Conservation (phyloP, 2,329 filamentous ascomycete genomes). For the Fusarium staphyleae region DNA sequence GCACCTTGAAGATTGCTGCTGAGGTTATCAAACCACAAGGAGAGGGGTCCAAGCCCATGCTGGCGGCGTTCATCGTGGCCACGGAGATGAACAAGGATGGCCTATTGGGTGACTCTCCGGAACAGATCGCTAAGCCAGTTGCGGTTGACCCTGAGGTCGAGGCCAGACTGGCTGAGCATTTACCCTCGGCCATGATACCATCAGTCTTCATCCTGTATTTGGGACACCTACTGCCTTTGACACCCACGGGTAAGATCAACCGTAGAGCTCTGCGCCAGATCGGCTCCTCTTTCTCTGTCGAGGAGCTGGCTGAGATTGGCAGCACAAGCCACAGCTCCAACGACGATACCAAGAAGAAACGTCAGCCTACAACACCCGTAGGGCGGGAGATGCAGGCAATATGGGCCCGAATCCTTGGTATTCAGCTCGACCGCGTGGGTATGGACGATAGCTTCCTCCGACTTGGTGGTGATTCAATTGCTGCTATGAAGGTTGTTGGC, state of each 20-base stretch:
- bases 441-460: constrained; percentile 57
- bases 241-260: constrained; percentile 25
- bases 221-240: constrained; percentile 15
- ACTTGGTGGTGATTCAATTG: constrained; percentile 58
- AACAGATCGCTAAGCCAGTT: neutral
- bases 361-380: constrained; percentile 6
- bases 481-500: constrained; percentile 55
- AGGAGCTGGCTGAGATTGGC: constrained; percentile 49
- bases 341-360: neutral
- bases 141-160: neutral
- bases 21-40: constrained; percentile 3
- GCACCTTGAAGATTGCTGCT: neutral
- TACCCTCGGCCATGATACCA: constrained; percentile 31
- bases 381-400: constrained; percentile 42
- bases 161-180: neutral
- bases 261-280: constrained; percentile 19
- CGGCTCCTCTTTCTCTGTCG: constrained; percentile 9
- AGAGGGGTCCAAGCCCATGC: neutral
- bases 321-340: neutral
- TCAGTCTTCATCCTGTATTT: constrained; percentile 15
- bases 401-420: constrained; percentile 49
- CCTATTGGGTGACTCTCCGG: neutral
- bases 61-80: neutral
- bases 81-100: neutral
- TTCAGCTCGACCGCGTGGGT: constrained; percentile 46